These are phyloP conservation scores for Petrea volubilis DNA, from an alignment of 257 asterid species.

Conservation along the genomic window DNA sequence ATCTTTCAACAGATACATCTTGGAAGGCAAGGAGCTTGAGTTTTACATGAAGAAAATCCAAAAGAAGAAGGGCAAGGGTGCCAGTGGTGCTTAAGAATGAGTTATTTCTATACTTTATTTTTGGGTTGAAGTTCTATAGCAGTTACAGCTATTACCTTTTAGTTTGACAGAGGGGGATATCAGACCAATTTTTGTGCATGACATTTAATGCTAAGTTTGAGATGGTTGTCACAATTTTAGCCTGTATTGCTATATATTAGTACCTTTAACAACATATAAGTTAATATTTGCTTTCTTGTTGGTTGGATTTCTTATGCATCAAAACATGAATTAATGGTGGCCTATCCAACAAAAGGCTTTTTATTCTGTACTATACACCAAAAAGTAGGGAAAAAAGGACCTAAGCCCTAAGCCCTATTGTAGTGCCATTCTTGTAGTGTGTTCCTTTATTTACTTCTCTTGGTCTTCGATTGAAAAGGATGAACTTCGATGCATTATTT, in stretches of 20 bases:
- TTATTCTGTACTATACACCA: too few species aligned
- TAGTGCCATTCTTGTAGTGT: too few species aligned
- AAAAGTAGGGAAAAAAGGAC: too few species aligned
- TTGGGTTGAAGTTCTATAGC: background rate
- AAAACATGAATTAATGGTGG: background rate
- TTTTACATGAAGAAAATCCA: constrained; percentile 42
- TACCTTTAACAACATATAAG: background rate
- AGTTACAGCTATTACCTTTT: background rate
- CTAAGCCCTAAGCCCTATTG: too few species aligned
- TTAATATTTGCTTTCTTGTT: background rate
- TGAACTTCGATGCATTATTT: too few species aligned
- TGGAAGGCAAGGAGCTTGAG: constrained; percentile 46
- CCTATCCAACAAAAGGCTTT: background rate
- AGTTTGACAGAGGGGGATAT: background rate
- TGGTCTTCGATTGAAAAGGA: too few species aligned
- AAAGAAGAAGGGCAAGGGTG: constrained; percentile 42
- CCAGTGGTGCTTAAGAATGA: constrained; percentile 21
- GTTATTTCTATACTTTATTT: background rate
- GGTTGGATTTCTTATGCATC: background rate
- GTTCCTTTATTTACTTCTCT: too few species aligned
- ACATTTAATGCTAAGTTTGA: background rate
- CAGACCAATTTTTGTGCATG: background rate
- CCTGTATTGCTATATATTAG: background rate
- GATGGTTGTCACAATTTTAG: background rate
- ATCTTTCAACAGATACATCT: constrained; percentile 27